Evolutionary conservation across 768 basidiomycete species (phyloP).

Genomic region (Leccinum ochraceum): DNA sequence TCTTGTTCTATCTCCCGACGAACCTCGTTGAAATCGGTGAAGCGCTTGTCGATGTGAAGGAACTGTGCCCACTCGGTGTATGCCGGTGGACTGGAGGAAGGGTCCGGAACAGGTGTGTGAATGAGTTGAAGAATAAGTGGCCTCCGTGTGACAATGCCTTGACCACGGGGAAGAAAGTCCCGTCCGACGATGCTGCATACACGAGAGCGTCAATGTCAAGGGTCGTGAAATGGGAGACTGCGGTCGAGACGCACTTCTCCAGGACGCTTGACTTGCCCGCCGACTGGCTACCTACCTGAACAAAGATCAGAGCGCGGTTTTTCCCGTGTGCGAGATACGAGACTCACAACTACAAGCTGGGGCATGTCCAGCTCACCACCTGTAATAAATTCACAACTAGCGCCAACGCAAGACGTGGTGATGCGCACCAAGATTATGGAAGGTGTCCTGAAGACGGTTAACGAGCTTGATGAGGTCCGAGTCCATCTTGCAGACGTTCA

Average conservation of each 20-base stretch:
- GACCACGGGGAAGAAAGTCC: conserved; percentile 85
- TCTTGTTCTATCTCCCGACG: conserved; percentile 97
- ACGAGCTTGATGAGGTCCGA: conserved; percentile 92
- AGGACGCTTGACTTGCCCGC: conserved; percentile 95
- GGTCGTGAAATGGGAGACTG: conserved; percentile 5
- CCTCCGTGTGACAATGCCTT: conserved; percentile 94
- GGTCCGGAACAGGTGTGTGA: conserved; percentile 72
- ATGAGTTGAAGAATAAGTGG: conserved; percentile 96
- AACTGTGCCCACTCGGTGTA: conserved; percentile 95
- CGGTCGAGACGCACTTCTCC: conserved; percentile 70
- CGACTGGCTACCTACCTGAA: conserved; percentile 93
- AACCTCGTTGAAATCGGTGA: conserved; percentile 95
- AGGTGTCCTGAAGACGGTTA: conserved; percentile 93
- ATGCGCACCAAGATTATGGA: conserved; percentile 77
- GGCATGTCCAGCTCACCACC: conserved; percentile 94
- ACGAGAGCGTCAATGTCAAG: neutral
- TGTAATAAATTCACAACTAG: conserved; percentile 32
- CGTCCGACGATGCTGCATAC: conserved; percentile 83
- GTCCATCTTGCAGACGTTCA: conserved; percentile 63
- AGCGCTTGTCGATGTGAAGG: conserved; percentile 92
- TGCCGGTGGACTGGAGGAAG: conserved; percentile 42
- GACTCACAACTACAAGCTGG: conserved; percentile 82
- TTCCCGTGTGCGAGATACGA: neutral
- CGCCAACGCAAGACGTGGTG: conserved; percentile 5
- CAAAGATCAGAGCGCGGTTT: neutral